These are phyloP conservation scores for Triglochin maritima DNA, from an alignment of 106 monocot species.

Conservation along the genomic window DNA sequence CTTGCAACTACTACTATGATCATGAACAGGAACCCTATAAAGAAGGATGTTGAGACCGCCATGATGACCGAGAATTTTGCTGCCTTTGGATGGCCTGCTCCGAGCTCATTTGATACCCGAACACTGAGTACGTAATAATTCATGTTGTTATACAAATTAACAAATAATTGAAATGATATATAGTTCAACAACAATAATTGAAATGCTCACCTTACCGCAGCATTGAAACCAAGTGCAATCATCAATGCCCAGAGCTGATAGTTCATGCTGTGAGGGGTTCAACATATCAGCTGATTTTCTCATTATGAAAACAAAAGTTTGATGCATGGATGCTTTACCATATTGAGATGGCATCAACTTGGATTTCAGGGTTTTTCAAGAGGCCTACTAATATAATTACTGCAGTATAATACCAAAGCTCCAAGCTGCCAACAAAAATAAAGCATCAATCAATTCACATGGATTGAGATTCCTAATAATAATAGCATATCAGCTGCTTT, in stretches of 20 bases:
- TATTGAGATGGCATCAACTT: constrained; percentile 68
- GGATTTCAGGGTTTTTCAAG: constrained; percentile 58
- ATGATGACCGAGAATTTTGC: constrained; percentile 49
- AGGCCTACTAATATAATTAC: constrained; percentile 65
- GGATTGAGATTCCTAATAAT: not conserved
- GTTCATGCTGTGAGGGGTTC: constrained; percentile 43
- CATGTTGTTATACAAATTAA: not conserved
- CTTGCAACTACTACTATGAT: constrained; percentile 20
- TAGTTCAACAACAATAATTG: not conserved
- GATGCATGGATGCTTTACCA: constrained; percentile 27
- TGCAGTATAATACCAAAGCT: constrained; percentile 83
- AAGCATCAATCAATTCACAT: not conserved
- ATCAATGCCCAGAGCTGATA: constrained; percentile 70
- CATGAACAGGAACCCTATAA: constrained; percentile 38
- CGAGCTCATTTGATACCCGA: constrained; percentile 74
- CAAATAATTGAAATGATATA: not conserved
- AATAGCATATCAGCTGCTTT: not conserved
- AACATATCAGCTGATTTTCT: not conserved
- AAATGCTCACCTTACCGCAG: constrained; percentile 56
- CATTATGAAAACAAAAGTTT: not conserved
- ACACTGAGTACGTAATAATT: constrained; percentile 22
- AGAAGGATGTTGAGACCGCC: constrained; percentile 28
- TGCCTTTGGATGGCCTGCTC: constrained; percentile 45
- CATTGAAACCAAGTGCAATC: constrained; percentile 70
- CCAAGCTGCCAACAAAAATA: constrained; percentile 39